These are phyloP conservation scores for Stenocarpella maydis DNA, from an alignment of 2,329 filamentous ascomycete genomes.

Conservation along the genomic window DNA sequence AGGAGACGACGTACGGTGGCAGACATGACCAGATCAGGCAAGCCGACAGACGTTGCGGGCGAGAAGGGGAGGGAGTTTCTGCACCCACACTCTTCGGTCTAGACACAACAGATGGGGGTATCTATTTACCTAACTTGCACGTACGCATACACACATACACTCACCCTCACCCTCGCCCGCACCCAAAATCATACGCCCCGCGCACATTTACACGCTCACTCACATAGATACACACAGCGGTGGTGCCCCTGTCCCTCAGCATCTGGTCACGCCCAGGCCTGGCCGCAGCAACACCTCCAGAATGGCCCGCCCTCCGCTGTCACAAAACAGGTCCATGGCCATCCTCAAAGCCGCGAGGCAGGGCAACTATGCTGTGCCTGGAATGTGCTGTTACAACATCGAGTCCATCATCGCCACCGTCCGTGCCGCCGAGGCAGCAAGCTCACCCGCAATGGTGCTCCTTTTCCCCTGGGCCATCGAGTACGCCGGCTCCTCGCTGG, in stretches of 20 bases:
- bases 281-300: neutral
- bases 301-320: slow-evolving; percentile 49
- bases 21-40: slow-evolving; percentile 7
- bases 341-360: slow-evolving; percentile 65
- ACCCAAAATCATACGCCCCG: neutral
- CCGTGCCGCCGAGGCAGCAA: slow-evolving; percentile 72
- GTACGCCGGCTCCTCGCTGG: slow-evolving; percentile 66
- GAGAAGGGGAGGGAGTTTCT: neutral
- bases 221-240: neutral
- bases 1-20: too few species aligned
- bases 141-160: neutral
- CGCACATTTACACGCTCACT: neutral
- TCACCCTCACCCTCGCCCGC: neutral
- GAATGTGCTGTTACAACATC: slow-evolving; percentile 72
- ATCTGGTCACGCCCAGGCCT: neutral
- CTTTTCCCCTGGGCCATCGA: slow-evolving; percentile 79
- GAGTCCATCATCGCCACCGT: slow-evolving; percentile 75
- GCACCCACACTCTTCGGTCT: too few species aligned
- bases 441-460: slow-evolving; percentile 74
- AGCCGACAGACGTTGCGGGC: slow-evolving; percentile 8
- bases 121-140: too few species aligned
- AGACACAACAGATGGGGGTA: too few species aligned
- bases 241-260: neutral
- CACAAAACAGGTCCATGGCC: slow-evolving; percentile 59
- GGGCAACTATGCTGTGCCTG: slow-evolving; percentile 66